Percentiles rank a stretch among this genome's conserved stretches.
phyloP scores from a whole-genome alignment of 371 early-diverging fungal genomes.

The Gilbertella persicaria region DNA sequence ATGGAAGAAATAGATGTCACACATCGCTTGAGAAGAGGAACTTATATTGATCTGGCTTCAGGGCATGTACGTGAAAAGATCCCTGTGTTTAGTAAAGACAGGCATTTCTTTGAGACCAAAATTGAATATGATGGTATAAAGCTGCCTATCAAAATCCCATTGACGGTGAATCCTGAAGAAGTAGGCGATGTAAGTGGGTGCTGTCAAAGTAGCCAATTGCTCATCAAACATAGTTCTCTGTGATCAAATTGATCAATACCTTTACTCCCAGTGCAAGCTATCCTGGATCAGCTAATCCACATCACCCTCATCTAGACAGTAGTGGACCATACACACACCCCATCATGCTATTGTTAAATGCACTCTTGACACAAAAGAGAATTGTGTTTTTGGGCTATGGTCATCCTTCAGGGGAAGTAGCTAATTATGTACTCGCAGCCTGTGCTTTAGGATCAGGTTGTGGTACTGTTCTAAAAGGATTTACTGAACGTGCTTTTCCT shows the following conservation, averaged over 20 bases:
- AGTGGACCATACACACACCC: constrained; percentile 82
- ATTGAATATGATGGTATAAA: constrained; percentile 80
- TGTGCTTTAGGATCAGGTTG: constrained; percentile 90
- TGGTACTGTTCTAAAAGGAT: constrained; percentile 82
- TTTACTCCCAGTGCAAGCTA: constrained; percentile 56
- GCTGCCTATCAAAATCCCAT: constrained; percentile 84
- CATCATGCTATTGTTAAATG: constrained; percentile 84
- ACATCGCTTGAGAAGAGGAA: constrained; percentile 39
- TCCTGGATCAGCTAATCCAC: constrained; percentile 61
- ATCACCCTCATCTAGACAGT: constrained; percentile 89
- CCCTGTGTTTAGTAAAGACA: constrained; percentile 71
- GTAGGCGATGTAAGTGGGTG: constrained; percentile 79
- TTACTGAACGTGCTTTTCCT: constrained; percentile 90
- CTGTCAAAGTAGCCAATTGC: background rate
- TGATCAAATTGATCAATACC: constrained; percentile 75
- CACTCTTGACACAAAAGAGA: constrained; percentile 88
- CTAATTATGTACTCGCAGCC: constrained; percentile 91
- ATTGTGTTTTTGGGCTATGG: constrained; percentile 92
- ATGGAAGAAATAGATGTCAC: constrained; percentile 25
- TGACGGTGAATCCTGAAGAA: constrained; percentile 86
- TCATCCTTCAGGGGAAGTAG: constrained; percentile 89
- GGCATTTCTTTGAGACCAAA: constrained; percentile 84
- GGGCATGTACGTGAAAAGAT: constrained; percentile 45
- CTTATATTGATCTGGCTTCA: constrained; percentile 58
- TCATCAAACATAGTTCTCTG: constrained; percentile 62